These are phyloP conservation scores for Kingdonia uniflora DNA, from an alignment of 164 flowering plant genomes.

Conservation along the genomic window DNA sequence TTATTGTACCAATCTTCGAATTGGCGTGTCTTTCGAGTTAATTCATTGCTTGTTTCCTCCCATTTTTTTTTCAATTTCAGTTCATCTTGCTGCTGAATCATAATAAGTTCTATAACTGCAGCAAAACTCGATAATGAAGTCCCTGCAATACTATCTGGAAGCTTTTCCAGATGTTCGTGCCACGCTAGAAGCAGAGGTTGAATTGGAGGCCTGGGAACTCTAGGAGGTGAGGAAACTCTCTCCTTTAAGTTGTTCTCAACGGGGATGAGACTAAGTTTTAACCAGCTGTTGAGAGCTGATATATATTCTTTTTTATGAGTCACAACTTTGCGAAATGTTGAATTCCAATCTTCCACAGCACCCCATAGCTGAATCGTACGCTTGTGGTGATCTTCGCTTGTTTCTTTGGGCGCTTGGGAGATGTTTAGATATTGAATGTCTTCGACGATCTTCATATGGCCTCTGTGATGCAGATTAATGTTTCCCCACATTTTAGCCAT, in stretches of 20 bases:
- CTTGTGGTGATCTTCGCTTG: slow-evolving; percentile 49
- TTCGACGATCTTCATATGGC: slow-evolving; percentile 42
- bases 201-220: slow-evolving; percentile 48
- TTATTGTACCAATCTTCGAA: slow-evolving; percentile 71
- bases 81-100: slow-evolving; percentile 61
- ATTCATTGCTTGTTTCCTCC: slow-evolving; percentile 61
- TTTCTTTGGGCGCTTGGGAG: slow-evolving; percentile 41
- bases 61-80: slow-evolving; percentile 55
- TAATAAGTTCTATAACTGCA: slow-evolving; percentile 56
- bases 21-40: slow-evolving; percentile 35
- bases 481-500: slow-evolving; percentile 79
- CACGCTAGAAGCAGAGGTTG: slow-evolving; percentile 51
- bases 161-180: slow-evolving; percentile 61
- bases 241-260: slow-evolving; percentile 75
- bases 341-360: slow-evolving; percentile 46
- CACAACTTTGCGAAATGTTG: slow-evolving; percentile 50
- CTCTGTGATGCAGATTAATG: slow-evolving; percentile 48
- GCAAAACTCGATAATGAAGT: slow-evolving; percentile 53
- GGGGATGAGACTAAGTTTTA: slow-evolving; percentile 69
- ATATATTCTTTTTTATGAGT: slow-evolving; percentile 54
- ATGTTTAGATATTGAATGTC: slow-evolving; percentile 45
- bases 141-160: slow-evolving; percentile 62
- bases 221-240: slow-evolving; percentile 62
- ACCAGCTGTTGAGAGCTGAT: slow-evolving; percentile 52
- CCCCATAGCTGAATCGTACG: slow-evolving; percentile 51